Conservation (phyloP, 2,329 filamentous ascomycete species). For the Pseudocercospora cruenta region DNA sequence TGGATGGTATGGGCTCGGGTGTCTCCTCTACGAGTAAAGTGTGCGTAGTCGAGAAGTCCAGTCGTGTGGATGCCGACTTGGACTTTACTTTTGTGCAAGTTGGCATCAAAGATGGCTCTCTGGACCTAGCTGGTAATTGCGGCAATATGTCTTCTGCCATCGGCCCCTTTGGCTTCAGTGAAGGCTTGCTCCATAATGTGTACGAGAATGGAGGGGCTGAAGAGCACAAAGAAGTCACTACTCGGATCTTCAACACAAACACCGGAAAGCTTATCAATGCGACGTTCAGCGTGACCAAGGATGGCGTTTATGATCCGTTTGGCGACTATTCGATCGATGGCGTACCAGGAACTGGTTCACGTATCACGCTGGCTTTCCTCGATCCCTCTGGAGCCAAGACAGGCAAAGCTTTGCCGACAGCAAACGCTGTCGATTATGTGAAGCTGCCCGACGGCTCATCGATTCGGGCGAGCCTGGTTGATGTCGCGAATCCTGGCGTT, state of each 20-base stretch:
- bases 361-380: constrained; percentile 64
- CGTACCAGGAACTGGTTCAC: constrained; percentile 61
- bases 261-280: constrained; percentile 66
- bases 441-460: constrained; percentile 40
- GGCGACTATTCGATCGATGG: constrained; percentile 68
- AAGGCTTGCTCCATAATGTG: constrained; percentile 49
- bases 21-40: constrained; percentile 72
- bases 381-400: constrained; percentile 67
- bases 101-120: constrained; percentile 62
- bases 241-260: constrained; percentile 72
- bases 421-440: constrained; percentile 57
- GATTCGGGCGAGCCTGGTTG: constrained; percentile 60
- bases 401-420: constrained; percentile 64
- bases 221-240: constrained; percentile 42
- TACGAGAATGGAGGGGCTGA: constrained; percentile 33
- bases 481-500: constrained; percentile 66
- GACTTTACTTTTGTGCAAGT: constrained; percentile 74
- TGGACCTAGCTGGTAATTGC: constrained; percentile 73
- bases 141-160: constrained; percentile 74
- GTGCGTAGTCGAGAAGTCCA: constrained; percentile 63
- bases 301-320: constrained; percentile 39
- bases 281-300: constrained; percentile 59
- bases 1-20: constrained; percentile 72
- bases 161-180: constrained; percentile 67
- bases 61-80: constrained; percentile 58